Conservation (phyloP, 257 asterid genomes). For the Fraxinus pennsylvanica region DNA sequence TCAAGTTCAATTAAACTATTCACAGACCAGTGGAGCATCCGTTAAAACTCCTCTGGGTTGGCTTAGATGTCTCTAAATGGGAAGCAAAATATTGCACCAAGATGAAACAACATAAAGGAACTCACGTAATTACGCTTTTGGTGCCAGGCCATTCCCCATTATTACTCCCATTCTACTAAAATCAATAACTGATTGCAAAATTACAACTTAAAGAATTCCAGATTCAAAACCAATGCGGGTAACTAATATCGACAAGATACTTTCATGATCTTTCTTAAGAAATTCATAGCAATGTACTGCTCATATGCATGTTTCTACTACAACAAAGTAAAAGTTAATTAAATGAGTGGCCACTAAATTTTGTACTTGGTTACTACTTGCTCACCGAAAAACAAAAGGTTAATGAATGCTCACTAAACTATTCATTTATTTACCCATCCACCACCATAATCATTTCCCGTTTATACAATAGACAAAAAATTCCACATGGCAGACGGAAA, state of each 20-base stretch:
- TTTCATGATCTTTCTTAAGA: not conserved
- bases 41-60: not conserved
- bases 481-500: too few relatives aligned
- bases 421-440: too few relatives aligned
- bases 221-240: not conserved
- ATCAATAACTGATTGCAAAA: not conserved
- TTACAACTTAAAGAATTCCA: conserved; percentile 4
- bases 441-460: too few relatives aligned
- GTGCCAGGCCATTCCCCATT: not conserved
- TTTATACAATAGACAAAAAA: too few relatives aligned
- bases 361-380: too few relatives aligned
- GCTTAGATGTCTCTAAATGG: not conserved
- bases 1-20: not conserved
- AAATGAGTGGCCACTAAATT: too few relatives aligned
- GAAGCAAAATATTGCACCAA: not conserved
- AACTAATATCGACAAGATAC: not conserved
- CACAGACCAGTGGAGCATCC: not conserved
- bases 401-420: too few relatives aligned
- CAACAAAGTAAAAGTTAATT: not conserved
- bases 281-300: not conserved
- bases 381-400: too few relatives aligned
- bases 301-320: not conserved
- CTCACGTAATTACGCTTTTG: conserved; percentile 12
- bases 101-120: not conserved
- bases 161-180: conserved; percentile 2